phyloP scores from a whole-genome alignment of 2,329 filamentous ascomycete species.

The Aspergillus ruber region DNA sequence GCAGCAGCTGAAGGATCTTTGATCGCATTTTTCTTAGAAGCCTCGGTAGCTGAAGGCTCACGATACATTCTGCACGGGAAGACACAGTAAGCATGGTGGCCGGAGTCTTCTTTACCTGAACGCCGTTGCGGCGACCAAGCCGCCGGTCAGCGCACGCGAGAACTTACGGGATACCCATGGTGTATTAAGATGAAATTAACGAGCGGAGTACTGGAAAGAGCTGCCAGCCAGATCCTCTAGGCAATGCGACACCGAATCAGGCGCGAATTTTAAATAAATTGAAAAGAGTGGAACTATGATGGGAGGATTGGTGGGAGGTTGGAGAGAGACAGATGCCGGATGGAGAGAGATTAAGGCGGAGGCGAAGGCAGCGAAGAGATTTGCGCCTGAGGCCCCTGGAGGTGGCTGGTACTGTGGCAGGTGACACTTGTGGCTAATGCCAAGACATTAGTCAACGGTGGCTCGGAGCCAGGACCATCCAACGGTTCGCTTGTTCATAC shows the following conservation, averaged over 20 bases:
- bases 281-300: neutral
- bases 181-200: constrained; percentile 4
- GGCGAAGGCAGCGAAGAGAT: neutral
- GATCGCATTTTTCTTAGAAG: constrained; percentile 33
- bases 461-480: too few species aligned
- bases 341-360: neutral
- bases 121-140: constrained; percentile 5
- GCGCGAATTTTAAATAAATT: neutral
- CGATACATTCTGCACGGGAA: constrained; percentile 45
- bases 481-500: too few species aligned
- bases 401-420: too few species aligned
- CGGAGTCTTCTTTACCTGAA: neutral
- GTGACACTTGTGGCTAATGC: too few species aligned
- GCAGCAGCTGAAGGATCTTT: constrained; percentile 50
- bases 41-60: constrained; percentile 45
- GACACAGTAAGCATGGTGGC: constrained; percentile 13
- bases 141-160: constrained; percentile 6
- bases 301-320: neutral
- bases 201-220: neutral
- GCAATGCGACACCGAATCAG: neutral
- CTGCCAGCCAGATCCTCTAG: neutral
- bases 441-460: too few species aligned
- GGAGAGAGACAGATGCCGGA: neutral
- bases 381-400: neutral
- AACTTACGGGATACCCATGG: constrained; percentile 41